Conservation (phyloP, 1,284 basidiomycete species). For the Fomes fomentarius region DNA sequence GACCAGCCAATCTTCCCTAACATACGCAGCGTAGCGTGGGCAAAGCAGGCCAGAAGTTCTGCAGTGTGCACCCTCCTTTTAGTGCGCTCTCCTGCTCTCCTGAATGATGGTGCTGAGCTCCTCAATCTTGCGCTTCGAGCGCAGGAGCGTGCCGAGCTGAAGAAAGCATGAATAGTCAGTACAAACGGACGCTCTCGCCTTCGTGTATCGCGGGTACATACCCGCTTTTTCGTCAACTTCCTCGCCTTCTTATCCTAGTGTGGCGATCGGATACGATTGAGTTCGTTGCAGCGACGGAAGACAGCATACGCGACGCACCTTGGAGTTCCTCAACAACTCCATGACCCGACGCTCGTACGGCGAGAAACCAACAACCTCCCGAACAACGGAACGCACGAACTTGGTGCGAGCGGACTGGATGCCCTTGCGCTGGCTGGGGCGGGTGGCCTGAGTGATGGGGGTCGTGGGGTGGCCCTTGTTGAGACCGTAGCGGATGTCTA, state of each 20-base stretch:
- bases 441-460: constrained; percentile 75
- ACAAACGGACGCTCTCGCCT: neutral
- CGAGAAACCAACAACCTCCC: constrained; percentile 97
- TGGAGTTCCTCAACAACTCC: constrained; percentile 99
- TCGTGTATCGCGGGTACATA: constrained; percentile 47
- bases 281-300: neutral
- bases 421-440: constrained; percentile 95
- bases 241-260: constrained; percentile 94
- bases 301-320: constrained; percentile 57
- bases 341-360: constrained; percentile 98
- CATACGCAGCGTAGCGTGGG: constrained; percentile 15
- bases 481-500: constrained; percentile 89
- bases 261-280: neutral
- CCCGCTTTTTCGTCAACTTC: constrained; percentile 98
- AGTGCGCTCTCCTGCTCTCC: constrained; percentile 85
- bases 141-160: constrained; percentile 92
- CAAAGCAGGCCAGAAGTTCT: constrained; percentile 11
- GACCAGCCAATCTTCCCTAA: constrained; percentile 23
- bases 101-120: constrained; percentile 91
- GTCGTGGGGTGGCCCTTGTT: constrained; percentile 96
- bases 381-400: constrained; percentile 89
- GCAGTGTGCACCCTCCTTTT: constrained; percentile 30
- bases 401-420: constrained; percentile 83
- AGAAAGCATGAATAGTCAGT: constrained; percentile 1
- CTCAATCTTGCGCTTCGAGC: constrained; percentile 97